Evolutionary conservation across 768 basidiomycete species (phyloP).

Genomic region (Tylopilus sp.): DNA sequence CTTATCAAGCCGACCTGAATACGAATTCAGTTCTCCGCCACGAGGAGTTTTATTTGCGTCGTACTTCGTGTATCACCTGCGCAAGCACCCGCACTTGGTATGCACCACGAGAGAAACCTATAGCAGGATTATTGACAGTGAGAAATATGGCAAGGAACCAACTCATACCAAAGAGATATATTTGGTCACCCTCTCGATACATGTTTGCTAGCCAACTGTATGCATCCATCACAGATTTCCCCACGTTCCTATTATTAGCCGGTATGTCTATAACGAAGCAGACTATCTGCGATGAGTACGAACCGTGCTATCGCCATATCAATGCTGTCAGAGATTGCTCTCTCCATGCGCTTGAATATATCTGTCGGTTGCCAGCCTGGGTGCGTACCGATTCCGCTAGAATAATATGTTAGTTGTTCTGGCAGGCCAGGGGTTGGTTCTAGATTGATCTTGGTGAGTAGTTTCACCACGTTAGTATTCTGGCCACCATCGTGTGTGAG

Average conservation of each 20-base stretch:
- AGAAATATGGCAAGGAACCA: background rate
- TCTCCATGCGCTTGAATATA: conserved; percentile 17
- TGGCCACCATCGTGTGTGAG: conserved; percentile 15
- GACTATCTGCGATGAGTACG: background rate
- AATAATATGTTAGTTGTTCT: conserved; percentile 33
- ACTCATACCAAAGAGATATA: conserved; percentile 34
- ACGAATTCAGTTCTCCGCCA: background rate
- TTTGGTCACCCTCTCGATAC: conserved; percentile 32
- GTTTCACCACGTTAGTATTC: conserved; percentile 40
- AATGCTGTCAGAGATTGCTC: conserved; percentile 22
- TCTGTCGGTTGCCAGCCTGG: conserved; percentile 27
- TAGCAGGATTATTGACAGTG: background rate
- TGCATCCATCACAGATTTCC: conserved; percentile 31
- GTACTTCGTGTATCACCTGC: conserved; percentile 39
- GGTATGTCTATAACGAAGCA: background rate
- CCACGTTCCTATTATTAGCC: conserved; percentile 30
- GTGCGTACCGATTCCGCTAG: conserved; percentile 38
- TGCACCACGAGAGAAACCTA: conserved; percentile 44
- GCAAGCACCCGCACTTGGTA: conserved; percentile 40
- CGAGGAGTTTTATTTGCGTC: background rate
- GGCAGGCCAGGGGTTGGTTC: conserved; percentile 12
- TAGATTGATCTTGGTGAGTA: conserved; percentile 29
- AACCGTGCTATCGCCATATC: conserved; percentile 40
- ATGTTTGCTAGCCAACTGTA: conserved; percentile 33
- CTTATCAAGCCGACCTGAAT: conserved; percentile 5